These are phyloP conservation scores for Neurospora discreta DNA, from an alignment of 495 filamentous ascomycete genomes.

Conservation along the genomic window DNA sequence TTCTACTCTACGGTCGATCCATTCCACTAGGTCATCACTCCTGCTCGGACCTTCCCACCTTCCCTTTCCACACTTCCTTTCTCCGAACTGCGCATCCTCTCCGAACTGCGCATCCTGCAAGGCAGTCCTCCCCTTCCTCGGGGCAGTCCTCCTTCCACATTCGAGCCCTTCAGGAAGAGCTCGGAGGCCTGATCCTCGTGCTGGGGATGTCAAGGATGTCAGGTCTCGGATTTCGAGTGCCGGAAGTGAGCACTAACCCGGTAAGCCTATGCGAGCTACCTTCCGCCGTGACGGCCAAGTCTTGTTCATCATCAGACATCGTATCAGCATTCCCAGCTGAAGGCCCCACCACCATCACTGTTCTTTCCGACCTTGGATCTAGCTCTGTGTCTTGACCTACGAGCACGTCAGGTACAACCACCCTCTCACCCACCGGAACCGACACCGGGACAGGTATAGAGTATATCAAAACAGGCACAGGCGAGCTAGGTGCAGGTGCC, in stretches of 20 bases:
- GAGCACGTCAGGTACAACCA: background rate
- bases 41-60: too few species aligned
- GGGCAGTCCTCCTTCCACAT: too few species aligned
- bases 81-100: background rate
- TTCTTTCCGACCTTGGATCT: background rate
- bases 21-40: too few species aligned
- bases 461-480: background rate
- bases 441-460: background rate
- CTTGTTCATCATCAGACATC: background rate
- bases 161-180: too few species aligned
- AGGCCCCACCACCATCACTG: too few species aligned
- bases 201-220: background rate
- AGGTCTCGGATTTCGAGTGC: too few species aligned
- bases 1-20: too few species aligned
- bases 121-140: too few species aligned
- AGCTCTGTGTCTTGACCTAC: background rate
- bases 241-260: too few species aligned
- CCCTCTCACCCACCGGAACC: background rate
- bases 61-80: too few species aligned
- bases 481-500: background rate
- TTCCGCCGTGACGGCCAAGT: background rate
- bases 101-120: background rate
- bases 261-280: too few species aligned
- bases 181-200: background rate
- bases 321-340: too few species aligned